A percentile compares a stretch with the other conserved stretches of the same genome.
phyloP scores from a whole-genome alignment of 179 eudicot genomes.

The Spergularia azorica region DNA sequence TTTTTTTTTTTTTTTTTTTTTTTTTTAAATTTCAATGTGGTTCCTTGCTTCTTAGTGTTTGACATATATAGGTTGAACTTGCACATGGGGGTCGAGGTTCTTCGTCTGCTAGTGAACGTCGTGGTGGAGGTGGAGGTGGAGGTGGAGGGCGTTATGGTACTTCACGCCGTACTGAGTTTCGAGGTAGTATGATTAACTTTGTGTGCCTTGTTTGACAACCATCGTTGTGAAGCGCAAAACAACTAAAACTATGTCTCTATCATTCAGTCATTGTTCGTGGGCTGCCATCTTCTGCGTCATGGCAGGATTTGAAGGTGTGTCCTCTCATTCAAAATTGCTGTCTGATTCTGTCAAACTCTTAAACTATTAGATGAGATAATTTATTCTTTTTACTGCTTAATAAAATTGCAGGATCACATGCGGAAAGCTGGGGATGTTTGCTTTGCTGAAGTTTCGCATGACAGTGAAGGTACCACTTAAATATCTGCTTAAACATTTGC shows the following conservation, averaged over 20 bases:
- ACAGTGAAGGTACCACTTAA: constrained; percentile 67
- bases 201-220: constrained; percentile 5
- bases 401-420: constrained; percentile 87
- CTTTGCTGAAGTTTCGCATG: constrained; percentile 94
- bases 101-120: constrained; percentile 75
- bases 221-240: not conserved
- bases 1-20: too few species aligned
- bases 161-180: constrained; percentile 81
- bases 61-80: constrained; percentile 78
- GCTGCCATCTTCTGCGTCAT: constrained; percentile 97
- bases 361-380: not conserved
- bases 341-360: not conserved
- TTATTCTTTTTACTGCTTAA: not conserved
- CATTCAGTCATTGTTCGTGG: constrained; percentile 84
- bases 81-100: constrained; percentile 97
- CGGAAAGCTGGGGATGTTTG: constrained; percentile 99
- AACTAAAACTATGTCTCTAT: constrained; percentile 2
- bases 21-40: not conserved
- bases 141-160: constrained; percentile 60
- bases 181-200: constrained; percentile 48
- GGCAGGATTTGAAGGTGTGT: constrained; percentile 98
- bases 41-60: constrained; percentile 19
- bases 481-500: not conserved
- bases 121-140: constrained; percentile 44
- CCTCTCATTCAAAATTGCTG: not conserved